A percentile compares a stretch with the other conserved stretches of the same genome.
These are phyloP conservation scores for Russula abietina DNA, from an alignment of 768 basidiomycete genomes.

Conservation along the genomic window DNA sequence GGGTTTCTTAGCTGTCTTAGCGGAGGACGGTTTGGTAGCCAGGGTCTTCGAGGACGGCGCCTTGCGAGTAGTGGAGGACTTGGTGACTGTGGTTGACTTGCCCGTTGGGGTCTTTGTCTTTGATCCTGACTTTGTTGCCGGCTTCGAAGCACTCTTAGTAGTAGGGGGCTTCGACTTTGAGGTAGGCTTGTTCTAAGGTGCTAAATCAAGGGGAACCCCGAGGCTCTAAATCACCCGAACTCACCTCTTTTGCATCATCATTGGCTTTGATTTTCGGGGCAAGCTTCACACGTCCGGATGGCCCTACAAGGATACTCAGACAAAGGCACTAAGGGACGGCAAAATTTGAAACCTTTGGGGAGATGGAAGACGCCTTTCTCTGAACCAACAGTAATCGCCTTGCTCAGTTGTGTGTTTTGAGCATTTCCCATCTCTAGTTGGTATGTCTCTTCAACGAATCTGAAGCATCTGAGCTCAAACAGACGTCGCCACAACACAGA, in stretches of 20 bases:
- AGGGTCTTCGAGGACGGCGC: constrained; percentile 16
- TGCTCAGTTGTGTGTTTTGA: constrained; percentile 72
- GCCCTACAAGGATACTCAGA: constrained; percentile 30
- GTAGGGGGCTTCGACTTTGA: constrained; percentile 32
- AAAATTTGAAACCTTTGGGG: constrained; percentile 64
- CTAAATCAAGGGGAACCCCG: constrained; percentile 13
- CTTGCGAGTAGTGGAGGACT: constrained; percentile 32
- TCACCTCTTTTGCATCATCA: constrained; percentile 56
- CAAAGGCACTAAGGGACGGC: constrained; percentile 1
- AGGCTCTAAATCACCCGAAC: constrained; percentile 28
- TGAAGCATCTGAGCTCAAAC: constrained; percentile 29
- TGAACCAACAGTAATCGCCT: constrained; percentile 73
- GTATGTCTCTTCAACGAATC: constrained; percentile 81
- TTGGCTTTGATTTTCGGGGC: constrained; percentile 53
- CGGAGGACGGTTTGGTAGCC: constrained; percentile 22
- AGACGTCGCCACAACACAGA: constrained; percentile 9
- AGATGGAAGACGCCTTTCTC: constrained; percentile 80
- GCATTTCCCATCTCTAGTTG: constrained; percentile 73
- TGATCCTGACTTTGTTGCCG: constrained; percentile 29
- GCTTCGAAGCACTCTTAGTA: constrained; percentile 31
- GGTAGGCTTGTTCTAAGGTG: constrained; percentile 35
- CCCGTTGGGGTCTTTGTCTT: constrained; percentile 32
- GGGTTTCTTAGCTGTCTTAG: constrained; percentile 21
- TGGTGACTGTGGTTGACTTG: constrained; percentile 28
- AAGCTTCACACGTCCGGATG: constrained; percentile 57